phyloP scores from a whole-genome alignment of 2,329 filamentous ascomycete genomes.

The Pyricularia sp. region DNA sequence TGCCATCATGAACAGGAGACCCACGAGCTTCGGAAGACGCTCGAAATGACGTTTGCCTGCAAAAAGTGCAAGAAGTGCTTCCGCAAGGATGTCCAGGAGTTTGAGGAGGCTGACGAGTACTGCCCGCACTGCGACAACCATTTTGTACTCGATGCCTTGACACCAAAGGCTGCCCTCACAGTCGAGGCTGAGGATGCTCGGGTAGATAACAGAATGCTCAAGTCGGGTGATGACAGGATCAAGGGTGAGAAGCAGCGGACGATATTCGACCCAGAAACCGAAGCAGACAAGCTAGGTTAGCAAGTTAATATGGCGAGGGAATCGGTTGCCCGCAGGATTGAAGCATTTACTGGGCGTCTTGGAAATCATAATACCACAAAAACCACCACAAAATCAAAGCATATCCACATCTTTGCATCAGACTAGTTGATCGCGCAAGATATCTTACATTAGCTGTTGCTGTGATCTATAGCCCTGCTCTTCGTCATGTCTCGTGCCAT shows the following conservation, averaged over 20 bases:
- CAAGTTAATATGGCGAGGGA: not conserved
- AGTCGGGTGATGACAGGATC: conserved; percentile 58
- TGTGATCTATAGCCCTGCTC: conserved; percentile 2
- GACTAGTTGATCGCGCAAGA: not conserved
- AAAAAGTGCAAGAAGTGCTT: conserved; percentile 99
- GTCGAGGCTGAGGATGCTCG: conserved; percentile 86
- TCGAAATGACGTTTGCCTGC: conserved; percentile 91
- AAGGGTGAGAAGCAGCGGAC: conserved; percentile 44
- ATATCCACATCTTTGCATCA: not conserved
- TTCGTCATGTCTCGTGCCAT: not conserved
- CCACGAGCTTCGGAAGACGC: conserved; percentile 61
- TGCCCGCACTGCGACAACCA: conserved; percentile 99
- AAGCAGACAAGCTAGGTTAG: conserved; percentile 64
- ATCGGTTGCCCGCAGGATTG: not conserved
- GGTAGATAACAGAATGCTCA: conserved; percentile 80
- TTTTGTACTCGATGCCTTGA: conserved; percentile 80
- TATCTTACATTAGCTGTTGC: conserved; percentile 1
- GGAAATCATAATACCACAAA: not conserved
- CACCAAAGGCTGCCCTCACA: conserved; percentile 68
- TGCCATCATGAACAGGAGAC: conserved; percentile 75
- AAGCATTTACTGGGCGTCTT: not conserved
- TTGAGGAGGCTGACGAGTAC: conserved; percentile 96
- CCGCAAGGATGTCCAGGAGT: conserved; percentile 82
- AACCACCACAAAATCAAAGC: not conserved
- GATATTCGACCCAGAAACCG: conserved; percentile 64